Evolutionary conservation across 139 green algal genomes (phyloP).

Genomic region (Chloropicon primus): DNA sequence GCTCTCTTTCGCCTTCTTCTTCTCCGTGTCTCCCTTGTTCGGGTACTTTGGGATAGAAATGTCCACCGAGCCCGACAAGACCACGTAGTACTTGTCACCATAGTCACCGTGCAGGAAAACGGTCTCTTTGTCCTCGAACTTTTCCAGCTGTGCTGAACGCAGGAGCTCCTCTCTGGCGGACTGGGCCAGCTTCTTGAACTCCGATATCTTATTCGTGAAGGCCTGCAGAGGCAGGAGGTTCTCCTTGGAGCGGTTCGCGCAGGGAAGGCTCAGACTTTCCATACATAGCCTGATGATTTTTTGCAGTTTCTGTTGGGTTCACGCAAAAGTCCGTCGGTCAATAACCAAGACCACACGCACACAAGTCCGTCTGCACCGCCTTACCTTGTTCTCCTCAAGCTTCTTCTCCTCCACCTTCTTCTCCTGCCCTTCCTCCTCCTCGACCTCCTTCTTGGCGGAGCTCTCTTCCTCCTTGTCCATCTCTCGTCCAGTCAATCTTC

Average conservation of each 20-base stretch:
- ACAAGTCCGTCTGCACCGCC: too few species aligned
- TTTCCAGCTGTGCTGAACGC: not conserved
- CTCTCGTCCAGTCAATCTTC: not conserved
- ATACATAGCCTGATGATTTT: not conserved
- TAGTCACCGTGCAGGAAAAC: not conserved
- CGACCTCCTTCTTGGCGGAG: not conserved
- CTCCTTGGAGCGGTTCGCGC: not conserved
- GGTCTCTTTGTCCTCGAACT: not conserved
- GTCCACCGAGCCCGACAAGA: not conserved
- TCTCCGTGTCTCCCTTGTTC: not conserved
- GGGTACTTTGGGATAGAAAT: not conserved
- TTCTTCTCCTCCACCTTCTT: not conserved
- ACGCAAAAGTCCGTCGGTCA: too few species aligned
- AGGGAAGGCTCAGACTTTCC: not conserved
- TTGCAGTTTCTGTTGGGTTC: not conserved
- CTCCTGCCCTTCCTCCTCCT: not conserved
- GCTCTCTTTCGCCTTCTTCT: not conserved
- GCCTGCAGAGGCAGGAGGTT: not conserved
- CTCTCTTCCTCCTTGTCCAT: not conserved
- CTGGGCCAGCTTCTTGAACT: not conserved
- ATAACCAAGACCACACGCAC: too few species aligned
- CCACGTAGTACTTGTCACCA: not conserved
- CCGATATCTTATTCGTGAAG: not conserved
- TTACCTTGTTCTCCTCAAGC: not conserved
- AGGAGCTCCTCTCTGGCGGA: not conserved